Evolutionary conservation across 1,284 basidiomycete species (phyloP), one percentile per base, ranked within the genome.

Genomic region (Sporisorium reilianum): DNA sequence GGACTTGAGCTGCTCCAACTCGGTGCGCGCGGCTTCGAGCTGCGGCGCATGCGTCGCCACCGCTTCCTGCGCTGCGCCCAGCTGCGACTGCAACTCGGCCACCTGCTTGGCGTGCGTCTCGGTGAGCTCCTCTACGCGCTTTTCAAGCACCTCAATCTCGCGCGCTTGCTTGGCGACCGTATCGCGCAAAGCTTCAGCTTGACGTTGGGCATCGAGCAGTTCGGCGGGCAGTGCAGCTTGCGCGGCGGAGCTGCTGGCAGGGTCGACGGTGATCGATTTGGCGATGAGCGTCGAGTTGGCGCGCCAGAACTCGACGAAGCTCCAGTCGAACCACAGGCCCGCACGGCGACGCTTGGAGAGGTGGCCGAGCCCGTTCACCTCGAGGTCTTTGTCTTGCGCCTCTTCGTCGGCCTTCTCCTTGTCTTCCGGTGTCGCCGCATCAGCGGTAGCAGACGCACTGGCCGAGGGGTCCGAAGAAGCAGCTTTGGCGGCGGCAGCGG

Each of bases 291-390:
- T 93, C 80, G 94, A 96, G 82, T 96, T 95, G 56, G 93, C 67
- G 86, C 98, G 97, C 92, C 94, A 95, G 84, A 98, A 99, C 85
- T 99, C 96, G n/a, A 97, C 91, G 86, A 98, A 99, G 2, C 91
- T 89, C 94, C 95, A 98, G 84, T 98, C 95, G 83, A 99, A 93
- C 96, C 95, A 99, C 34, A 97, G 87, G 83, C 95, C 95, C n/a
- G 69, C 89, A 89, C 59, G 86, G 85, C 54, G 88, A 85, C 80
- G 28, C 89, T 88, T 64, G 3, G 66, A 70, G 18, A 75, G 60
- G n/a, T 75, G 72, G 1, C 72, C 72, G 14, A 75, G 36, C 9
- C 67, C 67, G 50, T 69, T 75, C 14, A 70, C 59, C 42, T 75
- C 72, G n/a, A 75, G 56, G 23, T 75, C 72, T 28, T 63, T 65